These are phyloP conservation scores for Scleroderma citrinum DNA, from an alignment of 768 basidiomycete genomes.

Conservation along the genomic window DNA sequence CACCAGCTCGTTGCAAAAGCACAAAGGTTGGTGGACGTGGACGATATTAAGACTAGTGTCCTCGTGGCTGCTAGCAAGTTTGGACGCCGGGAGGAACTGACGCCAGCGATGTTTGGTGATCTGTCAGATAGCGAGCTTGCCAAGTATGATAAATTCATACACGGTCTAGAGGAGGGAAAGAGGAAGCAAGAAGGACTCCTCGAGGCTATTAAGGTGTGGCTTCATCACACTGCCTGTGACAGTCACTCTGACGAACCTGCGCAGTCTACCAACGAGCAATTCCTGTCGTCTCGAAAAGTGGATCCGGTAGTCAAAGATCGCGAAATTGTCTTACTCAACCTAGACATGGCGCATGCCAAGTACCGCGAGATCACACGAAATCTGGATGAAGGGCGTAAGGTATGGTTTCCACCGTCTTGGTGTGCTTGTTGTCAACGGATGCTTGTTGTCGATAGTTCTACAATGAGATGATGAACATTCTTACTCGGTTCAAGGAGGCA, in stretches of 20 bases:
- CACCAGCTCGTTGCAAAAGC: constrained; percentile 61
- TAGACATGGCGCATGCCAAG: constrained; percentile 82
- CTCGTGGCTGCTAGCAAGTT: constrained; percentile 60
- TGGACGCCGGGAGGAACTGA: constrained; percentile 62
- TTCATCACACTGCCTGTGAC: background rate
- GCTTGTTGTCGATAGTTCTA: constrained; percentile 61
- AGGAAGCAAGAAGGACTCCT: constrained; percentile 62
- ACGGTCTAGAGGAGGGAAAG: constrained; percentile 47
- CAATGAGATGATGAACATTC: constrained; percentile 70
- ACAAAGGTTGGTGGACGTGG: constrained; percentile 51
- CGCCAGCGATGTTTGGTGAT: constrained; percentile 85
- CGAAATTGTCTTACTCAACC: constrained; percentile 73
- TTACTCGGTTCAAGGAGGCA: constrained; percentile 67
- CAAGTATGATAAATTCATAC: constrained; percentile 76
- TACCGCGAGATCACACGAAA: constrained; percentile 82
- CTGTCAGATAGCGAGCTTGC: constrained; percentile 70
- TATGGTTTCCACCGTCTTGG: constrained; percentile 20
- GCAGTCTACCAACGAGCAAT: constrained; percentile 63
- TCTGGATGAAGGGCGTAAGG: constrained; percentile 85
- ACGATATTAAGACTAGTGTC: constrained; percentile 71
- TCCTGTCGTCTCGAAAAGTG: constrained; percentile 71
- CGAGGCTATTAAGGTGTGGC: constrained; percentile 60
- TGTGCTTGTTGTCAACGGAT: background rate
- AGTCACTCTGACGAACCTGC: constrained; percentile 2
- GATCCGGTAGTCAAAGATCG: constrained; percentile 75